These are phyloP conservation scores for Yamadazyma songkhlaensis DNA, from an alignment of 1,139 yeast genomes.

Conservation along the genomic window DNA sequence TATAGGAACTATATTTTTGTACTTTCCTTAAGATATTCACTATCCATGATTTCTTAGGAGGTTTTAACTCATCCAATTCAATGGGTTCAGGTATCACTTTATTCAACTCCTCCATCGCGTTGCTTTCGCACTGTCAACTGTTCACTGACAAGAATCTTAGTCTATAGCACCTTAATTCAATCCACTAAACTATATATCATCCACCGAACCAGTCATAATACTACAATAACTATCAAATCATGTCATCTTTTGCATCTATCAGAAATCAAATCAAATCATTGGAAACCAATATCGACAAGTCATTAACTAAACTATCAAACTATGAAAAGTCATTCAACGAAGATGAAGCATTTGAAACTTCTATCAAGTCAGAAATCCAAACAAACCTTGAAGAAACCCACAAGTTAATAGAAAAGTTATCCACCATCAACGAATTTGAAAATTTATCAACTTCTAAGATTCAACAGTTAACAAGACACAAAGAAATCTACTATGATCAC, in stretches of 20 bases:
- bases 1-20: conserved; percentile 65
- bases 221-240: conserved; percentile 8
- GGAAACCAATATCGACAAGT: conserved; percentile 42
- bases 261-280: conserved; percentile 38
- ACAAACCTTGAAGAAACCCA: conserved; percentile 33
- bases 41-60: conserved; percentile 8
- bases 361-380: conserved; percentile 51
- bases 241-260: conserved; percentile 42
- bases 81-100: conserved; percentile 18
- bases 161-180: no score
- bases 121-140: not conserved
- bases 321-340: conserved; percentile 26
- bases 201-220: not conserved
- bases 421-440: conserved; percentile 54
- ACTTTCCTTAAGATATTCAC: conserved; percentile 14
- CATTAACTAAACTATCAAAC: conserved; percentile 34
- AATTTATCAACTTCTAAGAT: conserved; percentile 68
- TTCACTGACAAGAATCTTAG: not conserved
- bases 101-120: conserved; percentile 1
- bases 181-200: no score
- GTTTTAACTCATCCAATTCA: conserved; percentile 8
- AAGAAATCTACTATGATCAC: conserved; percentile 73
- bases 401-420: conserved; percentile 29
- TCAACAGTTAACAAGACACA: conserved; percentile 82
- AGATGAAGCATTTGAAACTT: conserved; percentile 65